phyloP scores from a whole-genome alignment of 2,329 filamentous ascomycete genomes.

The Colletotrichum australisinense region DNA sequence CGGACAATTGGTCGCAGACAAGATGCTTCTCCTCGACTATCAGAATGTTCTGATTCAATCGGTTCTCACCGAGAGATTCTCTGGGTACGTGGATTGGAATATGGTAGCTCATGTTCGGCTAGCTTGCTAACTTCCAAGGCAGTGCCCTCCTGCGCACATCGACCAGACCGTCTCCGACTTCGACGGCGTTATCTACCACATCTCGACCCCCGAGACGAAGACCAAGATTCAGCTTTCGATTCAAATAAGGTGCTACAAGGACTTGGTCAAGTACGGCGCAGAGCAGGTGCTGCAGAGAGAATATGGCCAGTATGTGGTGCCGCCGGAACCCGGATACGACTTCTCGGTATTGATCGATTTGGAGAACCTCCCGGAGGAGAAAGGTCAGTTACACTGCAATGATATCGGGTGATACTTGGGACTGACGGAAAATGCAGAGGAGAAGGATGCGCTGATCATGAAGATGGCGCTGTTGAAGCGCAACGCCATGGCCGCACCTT shows the following conservation, averaged over 20 bases:
- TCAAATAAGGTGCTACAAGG: slow-evolving; percentile 92
- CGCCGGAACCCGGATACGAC: slow-evolving; percentile 91
- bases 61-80: slow-evolving; percentile 93
- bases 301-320: slow-evolving; percentile 91
- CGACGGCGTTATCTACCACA: slow-evolving; percentile 98
- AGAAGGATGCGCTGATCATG: slow-evolving; percentile 85
- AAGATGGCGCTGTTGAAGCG: slow-evolving; percentile 94
- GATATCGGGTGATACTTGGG: background rate
- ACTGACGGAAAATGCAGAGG: slow-evolving; percentile 64
- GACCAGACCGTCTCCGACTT: slow-evolving; percentile 99
- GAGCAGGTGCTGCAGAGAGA: slow-evolving; percentile 92
- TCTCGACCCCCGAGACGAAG: slow-evolving; percentile 95
- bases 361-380: slow-evolving; percentile 84
- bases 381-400: slow-evolving; percentile 62
- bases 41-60: slow-evolving; percentile 99
- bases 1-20: slow-evolving; percentile 45
- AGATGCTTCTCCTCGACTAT: slow-evolving; percentile 95
- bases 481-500: slow-evolving; percentile 98
- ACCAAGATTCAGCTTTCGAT: slow-evolving; percentile 95
- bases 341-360: slow-evolving; percentile 94
- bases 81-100: slow-evolving; percentile 68
- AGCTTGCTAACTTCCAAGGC: slow-evolving; percentile 52
- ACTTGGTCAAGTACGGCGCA: slow-evolving; percentile 93
- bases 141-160: slow-evolving; percentile 89
- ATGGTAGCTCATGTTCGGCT: slow-evolving; percentile 33